Evolutionary conservation across 345 rosid genomes (phyloP), one percentile per base, ranked within the genome.

Genomic region (Eucalyptus erythrocorys): DNA sequence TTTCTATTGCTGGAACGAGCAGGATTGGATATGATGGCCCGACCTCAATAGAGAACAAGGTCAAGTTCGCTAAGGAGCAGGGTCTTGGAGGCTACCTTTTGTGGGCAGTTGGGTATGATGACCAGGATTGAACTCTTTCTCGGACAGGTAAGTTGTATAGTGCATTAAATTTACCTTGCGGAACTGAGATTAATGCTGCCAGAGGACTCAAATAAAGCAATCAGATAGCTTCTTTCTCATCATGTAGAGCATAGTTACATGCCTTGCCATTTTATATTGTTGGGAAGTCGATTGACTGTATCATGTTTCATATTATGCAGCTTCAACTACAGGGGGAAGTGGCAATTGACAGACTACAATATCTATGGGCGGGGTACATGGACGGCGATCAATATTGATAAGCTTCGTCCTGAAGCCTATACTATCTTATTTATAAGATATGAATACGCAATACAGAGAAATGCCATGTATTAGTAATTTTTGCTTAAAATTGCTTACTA

Each of bases 21-120:
- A 91, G 95, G 95, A 76, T 88, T 30, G 95, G 94, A 89, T 90
- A 93, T 85, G 93, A 94, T 45, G 97, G 92, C 30, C 37, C 34
- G 10, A 2, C 53, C 66, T 91, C 94, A n/a, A 49, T 87, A 48
- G 87, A 86, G 85, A 17, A 32, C 71, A 94, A 91, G 91, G 90
- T 92, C 55, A 59, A 22, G 26, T 94, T 88, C 85, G 93, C 93
- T 3, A 55, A 66, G 87, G 59, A 4, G 81, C 22, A 43, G 86
- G 92, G 92, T 87, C 81, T 92, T 85, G 85, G 90, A 42, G 95
- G 96, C 10, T 93, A 90, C 61, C 92, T 93, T 89, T 93, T 92
- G 51, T 91, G 92, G 92, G 95, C 94, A 47, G 86, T 94, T 17
- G 92, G 93, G 47, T 90, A 82, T 50, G 95, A 93, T 81, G 43